phyloP scores from a whole-genome alignment of 208 protist species.

The Leishmania mexicana region DNA sequence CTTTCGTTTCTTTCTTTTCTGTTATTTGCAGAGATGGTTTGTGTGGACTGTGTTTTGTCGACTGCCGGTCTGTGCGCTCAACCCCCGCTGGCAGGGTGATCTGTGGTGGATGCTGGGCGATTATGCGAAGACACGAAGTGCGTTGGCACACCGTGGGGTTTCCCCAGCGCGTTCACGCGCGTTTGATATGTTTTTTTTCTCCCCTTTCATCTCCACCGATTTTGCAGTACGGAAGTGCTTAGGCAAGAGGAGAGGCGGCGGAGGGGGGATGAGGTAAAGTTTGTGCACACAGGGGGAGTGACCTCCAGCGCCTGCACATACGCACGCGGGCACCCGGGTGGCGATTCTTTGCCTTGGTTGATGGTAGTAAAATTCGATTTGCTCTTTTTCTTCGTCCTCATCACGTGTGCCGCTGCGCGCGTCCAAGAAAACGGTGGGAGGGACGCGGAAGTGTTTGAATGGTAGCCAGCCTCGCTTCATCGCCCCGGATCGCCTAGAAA shows the following conservation, averaged over 20 bases:
- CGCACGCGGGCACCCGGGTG: neutral
- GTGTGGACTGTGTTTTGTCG: neutral
- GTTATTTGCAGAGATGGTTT: neutral
- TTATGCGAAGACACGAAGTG: neutral
- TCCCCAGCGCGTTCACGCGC: neutral
- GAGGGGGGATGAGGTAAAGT: neutral
- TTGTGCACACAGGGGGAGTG: neutral
- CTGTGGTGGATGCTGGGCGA: neutral
- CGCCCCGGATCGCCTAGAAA: neutral
- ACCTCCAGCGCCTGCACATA: neutral
- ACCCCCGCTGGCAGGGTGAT: neutral
- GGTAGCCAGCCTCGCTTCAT: neutral
- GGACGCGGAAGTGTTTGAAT: neutral
- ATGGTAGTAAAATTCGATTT: neutral
- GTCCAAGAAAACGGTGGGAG: neutral
- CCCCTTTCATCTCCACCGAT: neutral
- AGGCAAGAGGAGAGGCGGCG: neutral
- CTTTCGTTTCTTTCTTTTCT: neutral
- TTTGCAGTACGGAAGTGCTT: neutral
- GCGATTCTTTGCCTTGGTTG: neutral
- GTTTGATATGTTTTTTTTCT: neutral
- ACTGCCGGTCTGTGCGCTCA: neutral
- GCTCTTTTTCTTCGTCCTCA: neutral
- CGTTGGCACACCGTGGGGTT: neutral
- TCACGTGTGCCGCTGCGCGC: neutral